phyloP scores from a whole-genome alignment of 2,329 filamentous ascomycete genomes.

The Huntiella moniliformis region DNA sequence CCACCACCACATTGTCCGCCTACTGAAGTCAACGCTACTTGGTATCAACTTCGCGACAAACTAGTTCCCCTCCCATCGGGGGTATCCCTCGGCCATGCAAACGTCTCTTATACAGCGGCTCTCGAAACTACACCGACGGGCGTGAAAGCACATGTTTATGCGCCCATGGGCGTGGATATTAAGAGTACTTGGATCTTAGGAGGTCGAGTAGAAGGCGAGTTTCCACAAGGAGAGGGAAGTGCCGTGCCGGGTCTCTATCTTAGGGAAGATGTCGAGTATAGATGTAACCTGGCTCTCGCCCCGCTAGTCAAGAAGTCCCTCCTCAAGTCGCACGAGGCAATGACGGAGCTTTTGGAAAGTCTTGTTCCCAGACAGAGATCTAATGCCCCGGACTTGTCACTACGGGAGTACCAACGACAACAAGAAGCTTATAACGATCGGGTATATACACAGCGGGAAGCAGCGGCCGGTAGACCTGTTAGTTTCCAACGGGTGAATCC shows the following conservation, averaged over 20 bases:
- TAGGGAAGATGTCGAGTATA: constrained; percentile 67
- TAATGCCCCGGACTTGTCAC: neutral
- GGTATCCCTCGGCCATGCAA: constrained; percentile 26
- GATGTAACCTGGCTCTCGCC: constrained; percentile 58
- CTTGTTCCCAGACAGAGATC: neutral
- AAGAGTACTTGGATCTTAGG: constrained; percentile 59
- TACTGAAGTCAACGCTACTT: constrained; percentile 50
- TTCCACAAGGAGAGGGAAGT: constrained; percentile 28
- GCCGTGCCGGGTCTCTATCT: constrained; percentile 48
- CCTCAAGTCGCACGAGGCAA: constrained; percentile 50
- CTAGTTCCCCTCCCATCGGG: constrained; percentile 57
- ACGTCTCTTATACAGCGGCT: constrained; percentile 56
- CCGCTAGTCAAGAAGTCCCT: constrained; percentile 68
- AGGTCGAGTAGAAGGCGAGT: constrained; percentile 52
- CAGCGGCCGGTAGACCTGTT: neutral
- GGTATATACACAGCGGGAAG: neutral
- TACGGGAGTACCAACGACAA: neutral
- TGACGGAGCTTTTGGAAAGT: constrained; percentile 28
- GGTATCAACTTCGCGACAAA: constrained; percentile 66
- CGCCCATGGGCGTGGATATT: constrained; percentile 64
- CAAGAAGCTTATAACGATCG: neutral
- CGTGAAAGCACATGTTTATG: constrained; percentile 67
- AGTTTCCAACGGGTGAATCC: neutral
- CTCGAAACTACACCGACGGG: constrained; percentile 59
- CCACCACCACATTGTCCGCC: constrained; percentile 45